phyloP scores from a whole-genome alignment of 805 yeast species.

The Monosporozyma aquatica region DNA sequence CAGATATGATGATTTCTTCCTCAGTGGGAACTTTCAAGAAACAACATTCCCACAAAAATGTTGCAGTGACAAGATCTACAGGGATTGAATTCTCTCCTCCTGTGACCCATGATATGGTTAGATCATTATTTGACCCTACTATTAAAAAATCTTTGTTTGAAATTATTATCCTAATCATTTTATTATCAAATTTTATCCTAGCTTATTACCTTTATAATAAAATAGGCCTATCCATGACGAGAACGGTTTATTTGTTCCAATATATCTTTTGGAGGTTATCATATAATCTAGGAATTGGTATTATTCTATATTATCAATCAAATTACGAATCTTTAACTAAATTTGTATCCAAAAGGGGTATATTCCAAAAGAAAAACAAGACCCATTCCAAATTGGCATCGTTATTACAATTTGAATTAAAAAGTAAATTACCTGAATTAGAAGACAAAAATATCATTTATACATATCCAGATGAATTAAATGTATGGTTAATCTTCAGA shows the following conservation, averaged over 20 bases:
- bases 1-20: neutral
- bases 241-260: constrained; percentile 39
- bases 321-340: constrained; percentile 44
- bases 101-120: constrained; percentile 72
- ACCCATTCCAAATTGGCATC: constrained; percentile 30
- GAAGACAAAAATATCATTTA: constrained; percentile 24
- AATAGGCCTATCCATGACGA: constrained; percentile 15
- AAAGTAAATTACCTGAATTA: constrained; percentile 21
- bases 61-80: constrained; percentile 26
- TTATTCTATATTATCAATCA: constrained; percentile 56
- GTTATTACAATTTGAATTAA: constrained; percentile 38
- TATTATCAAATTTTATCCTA: constrained; percentile 31
- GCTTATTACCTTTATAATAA: constrained; percentile 24
- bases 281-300: constrained; percentile 77
- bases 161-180: constrained; percentile 41
- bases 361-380: constrained; percentile 33
- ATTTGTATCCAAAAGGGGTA: constrained; percentile 37
- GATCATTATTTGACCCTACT: constrained; percentile 71
- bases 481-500: constrained; percentile 74
- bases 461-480: constrained; percentile 60
- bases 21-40: neutral
- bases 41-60: constrained; percentile 2
- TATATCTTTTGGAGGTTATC: constrained; percentile 68
- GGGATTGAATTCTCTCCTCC: constrained; percentile 31
- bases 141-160: constrained; percentile 61